Conservation (phyloP, 139 green algal species). For the Tetraselmis striata region DNA sequence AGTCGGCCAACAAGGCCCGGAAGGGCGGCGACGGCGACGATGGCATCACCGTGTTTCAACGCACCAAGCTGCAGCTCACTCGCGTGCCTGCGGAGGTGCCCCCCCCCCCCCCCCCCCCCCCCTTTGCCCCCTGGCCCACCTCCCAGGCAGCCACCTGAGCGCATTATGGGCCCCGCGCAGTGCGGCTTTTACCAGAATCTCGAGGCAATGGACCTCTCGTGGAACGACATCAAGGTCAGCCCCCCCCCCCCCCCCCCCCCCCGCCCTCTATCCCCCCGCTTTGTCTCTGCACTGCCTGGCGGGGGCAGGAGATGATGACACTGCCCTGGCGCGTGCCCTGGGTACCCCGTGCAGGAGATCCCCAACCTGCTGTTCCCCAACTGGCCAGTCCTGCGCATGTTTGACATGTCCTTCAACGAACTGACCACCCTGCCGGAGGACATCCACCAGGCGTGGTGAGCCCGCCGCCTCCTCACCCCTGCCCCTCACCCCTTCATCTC, state of each 20-base stretch:
- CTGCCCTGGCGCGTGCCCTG: no score
- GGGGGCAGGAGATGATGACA: no score
- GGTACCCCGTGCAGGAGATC: no score
- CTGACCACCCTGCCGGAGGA: conserved; percentile 3
- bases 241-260: no score
- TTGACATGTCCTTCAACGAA: conserved; percentile 4
- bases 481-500: no score
- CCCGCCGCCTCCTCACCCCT: background rate
- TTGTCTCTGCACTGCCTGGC: no score
- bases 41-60: background rate
- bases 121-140: background rate
- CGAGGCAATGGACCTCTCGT: conserved; percentile 1
- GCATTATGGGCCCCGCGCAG: background rate
- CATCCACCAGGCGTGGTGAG: background rate
- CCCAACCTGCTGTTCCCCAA: background rate
- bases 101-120: no score
- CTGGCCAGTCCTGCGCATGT: background rate
- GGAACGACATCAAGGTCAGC: conserved; percentile 10
- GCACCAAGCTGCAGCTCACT: background rate
- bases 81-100: background rate
- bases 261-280: no score
- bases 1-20: background rate
- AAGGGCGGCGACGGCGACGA: background rate
- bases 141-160: background rate
- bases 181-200: background rate